Base-by-base conservation (phyloP, 2,329 filamentous ascomycete species). In the Metarhizium humberi region DNA sequence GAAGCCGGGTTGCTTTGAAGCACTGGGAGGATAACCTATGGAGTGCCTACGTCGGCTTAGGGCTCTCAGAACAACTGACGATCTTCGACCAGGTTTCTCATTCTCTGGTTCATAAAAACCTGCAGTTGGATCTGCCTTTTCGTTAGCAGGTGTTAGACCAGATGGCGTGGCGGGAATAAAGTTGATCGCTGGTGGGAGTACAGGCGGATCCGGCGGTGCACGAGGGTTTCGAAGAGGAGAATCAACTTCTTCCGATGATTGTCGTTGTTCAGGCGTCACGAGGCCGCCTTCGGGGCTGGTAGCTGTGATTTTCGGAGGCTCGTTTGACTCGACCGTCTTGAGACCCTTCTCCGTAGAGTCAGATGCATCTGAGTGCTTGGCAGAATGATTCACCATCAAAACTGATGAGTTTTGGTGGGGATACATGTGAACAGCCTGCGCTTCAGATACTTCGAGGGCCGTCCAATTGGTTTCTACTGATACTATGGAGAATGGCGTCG, bases 371-470 rank as follows among this genome's bases (percentile, higher is more conserved):
- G 76, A 78, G 29, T 75, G 76, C 63, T 74, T 78, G 46, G 71
- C 73, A 10, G 77, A 76, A 63, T 84, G 78, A 59, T 84, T 72
- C 34, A 86, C 78, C 68, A 86, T 75, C 46, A 85, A 66, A 11
- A 86, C 70, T 4, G 83, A 86, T 50, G 78, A 83, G 60, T 85
- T 86, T 61, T 86, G 81, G 59, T 86, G 83, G 20, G 79, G 76
- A 60, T 79, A 84, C 61, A 86, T 81, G 57, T 76, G 82, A 55
- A 86, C 76, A 43, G 80, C 81, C 64, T 79, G 70, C 38, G 83
- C 83, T 68, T 86, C 82, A 1, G 82, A 82, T 45, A 86, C 77
- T 60, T 84, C 82, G 3, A 75, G 74, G 3, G 79, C 83, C n/a
- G 82, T 84, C 38, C 75, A 78, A 42, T 73, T 79, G n/a, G 81